These are phyloP conservation scores for Euphorbia peplus DNA, from an alignment of 345 rosid species.

Conservation along the genomic window DNA sequence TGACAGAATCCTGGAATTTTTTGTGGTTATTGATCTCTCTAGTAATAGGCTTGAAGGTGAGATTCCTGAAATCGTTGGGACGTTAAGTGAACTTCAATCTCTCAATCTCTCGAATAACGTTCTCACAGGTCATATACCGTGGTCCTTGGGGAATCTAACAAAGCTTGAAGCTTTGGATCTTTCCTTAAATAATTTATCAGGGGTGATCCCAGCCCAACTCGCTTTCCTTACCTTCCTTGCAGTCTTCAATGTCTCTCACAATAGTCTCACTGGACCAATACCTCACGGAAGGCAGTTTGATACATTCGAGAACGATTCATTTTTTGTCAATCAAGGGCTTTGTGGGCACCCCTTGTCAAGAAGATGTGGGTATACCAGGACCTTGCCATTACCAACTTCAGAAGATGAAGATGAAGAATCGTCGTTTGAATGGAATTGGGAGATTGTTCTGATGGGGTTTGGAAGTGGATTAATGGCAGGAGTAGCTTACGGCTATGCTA, in stretches of 20 bases:
- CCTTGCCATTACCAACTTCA: not conserved
- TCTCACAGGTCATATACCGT: not conserved
- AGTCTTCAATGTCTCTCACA: slow-evolving; percentile 10
- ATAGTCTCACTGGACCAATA: not conserved
- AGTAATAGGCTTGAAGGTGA: no score
- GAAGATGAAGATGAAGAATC: not conserved
- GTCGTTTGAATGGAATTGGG: not conserved
- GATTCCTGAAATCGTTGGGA: no score
- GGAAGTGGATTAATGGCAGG: not conserved
- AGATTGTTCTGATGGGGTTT: not conserved
- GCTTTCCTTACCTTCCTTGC: slow-evolving; percentile 5
- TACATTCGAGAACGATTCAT: not conserved
- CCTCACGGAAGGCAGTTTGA: not conserved
- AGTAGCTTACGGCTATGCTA: not conserved
- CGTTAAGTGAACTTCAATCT: no score
- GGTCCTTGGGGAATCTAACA: not conserved
- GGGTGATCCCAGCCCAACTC: slow-evolving; percentile 10
- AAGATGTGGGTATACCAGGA: not conserved
- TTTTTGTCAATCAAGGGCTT: not conserved
- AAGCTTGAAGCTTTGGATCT: not conserved
- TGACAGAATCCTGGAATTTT: no score
- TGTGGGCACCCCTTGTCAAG: not conserved
- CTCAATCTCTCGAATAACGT: no score
- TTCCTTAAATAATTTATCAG: not conserved
- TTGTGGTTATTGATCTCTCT: no score